Base-by-base conservation (phyloP, 768 basidiomycete species). In the Myochromella boudieri region DNA sequence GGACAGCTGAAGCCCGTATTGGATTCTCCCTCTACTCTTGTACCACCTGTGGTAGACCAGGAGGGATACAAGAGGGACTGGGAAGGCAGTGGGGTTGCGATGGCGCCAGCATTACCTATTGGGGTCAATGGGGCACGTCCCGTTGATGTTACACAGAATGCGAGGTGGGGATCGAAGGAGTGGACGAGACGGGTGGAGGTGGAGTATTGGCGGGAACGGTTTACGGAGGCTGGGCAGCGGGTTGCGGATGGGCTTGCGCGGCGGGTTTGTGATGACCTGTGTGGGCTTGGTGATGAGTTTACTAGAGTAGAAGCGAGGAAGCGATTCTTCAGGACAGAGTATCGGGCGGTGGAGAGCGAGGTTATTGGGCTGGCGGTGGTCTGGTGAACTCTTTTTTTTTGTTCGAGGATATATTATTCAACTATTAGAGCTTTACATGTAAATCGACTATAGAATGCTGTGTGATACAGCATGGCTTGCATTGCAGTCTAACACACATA, bases 281-380 rank as follows among this genome's bases (percentile, higher is more conserved):
- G 57, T 53, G 58, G 55, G 22, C 54, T 47, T 36, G 61, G 60
- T 51, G 70, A 78, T 48, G 71, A 59, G 15, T 60, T 31, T 15
- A 38, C 62, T 9, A 74, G 74, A 24, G 78, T 78, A 48, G 62
- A 50, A 24, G 64, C 68, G 49, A 64, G 80, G 36, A 65, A 68
- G 59, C 61, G 64, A 41, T 62, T 80, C 25, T 81, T 95, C 59
- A 75, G 91, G 62, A 95, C 94, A 2, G 69, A 80, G 60, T 95
- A 93, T 62, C 77, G 81, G 48, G 88, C 88, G 21, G 91, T 97
- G 1, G 89, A 89, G 66, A 90, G 84, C 66, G 90, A 93, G 56
- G 82, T 91, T 17, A 68, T 86, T 29, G 91, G 89, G 17, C 64
- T 87, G 31, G 80, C 82, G 6, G 87, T 89, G 4, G 83, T 86